Base-by-base conservation (phyloP, 2,329 filamentous ascomycete genomes). In the Cyphellophora attinorum region DNA sequence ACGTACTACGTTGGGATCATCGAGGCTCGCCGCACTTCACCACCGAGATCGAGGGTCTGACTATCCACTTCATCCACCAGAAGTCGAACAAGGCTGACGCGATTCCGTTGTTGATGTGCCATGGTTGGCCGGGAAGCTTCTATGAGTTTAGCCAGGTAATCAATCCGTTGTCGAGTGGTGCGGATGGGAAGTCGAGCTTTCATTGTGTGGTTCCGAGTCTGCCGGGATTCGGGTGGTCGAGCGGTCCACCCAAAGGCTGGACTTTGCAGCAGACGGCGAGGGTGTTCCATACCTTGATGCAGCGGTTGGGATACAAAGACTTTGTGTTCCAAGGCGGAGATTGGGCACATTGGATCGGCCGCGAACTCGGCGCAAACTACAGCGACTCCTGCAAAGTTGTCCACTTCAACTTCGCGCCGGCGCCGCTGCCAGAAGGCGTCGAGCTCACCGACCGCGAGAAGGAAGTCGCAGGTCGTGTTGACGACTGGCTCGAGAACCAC, bases 281-380 rank as follows among this genome's bases (percentile, higher is more conserved):
- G 5, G 67, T 68, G 1, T 62, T 75, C 44, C 72, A 85, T 52
- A 76, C 74, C 35, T 59, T 85, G 5, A 85, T 85, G 81, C 55
- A 70, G 5, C 65, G 68, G 10, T 64, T 85, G 3, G 78, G 79
- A 0, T 85, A 81, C 50, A 45, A 65, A 2, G 60, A 73, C 56
- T 82, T 79, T 40, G 35, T 31, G n/a, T 30, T 64, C 5, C 72
- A 81, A 56, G 78, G 76, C 42, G 80, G 81, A 12, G 79, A 85
- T 50, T 84, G 78, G 79, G 81, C 80, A 13, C 52, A 68, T 49
- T 66, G 68, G 46, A 70, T 85, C 45, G 79, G 76, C 8, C 69
- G 80, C 3, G 57, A 67, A 10, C 69, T 85, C 39, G 72, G 71
- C 1, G 52, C 69, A 5, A 54, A 72, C 2, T 83, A 79, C 45